A percentile compares a stretch with the other conserved stretches of the same genome.
These are phyloP conservation scores for Metarhizium rileyi DNA, from an alignment of 2,329 filamentous ascomycete species.

Conservation along the genomic window DNA sequence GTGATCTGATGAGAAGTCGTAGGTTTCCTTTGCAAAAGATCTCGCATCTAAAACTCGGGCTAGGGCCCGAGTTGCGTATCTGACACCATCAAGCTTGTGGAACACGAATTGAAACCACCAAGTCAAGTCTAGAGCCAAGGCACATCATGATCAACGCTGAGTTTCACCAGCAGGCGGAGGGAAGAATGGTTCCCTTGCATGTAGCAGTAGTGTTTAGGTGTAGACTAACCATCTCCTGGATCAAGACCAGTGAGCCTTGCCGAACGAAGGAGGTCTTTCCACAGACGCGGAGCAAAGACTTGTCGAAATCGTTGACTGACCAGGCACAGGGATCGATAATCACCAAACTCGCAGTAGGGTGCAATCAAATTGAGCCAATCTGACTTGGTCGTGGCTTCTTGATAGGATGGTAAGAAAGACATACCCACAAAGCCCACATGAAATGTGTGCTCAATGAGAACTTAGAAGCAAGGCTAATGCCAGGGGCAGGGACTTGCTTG, in stretches of 20 bases:
- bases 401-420: conserved; percentile 40
- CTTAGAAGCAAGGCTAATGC: neutral
- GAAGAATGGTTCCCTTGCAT: neutral
- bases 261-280: conserved; percentile 37
- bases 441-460: neutral
- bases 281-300: conserved; percentile 42
- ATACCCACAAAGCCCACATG: conserved; percentile 11
- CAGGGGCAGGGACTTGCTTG: neutral
- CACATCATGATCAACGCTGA: neutral
- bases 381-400: conserved; percentile 33
- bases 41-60: conserved; percentile 40
- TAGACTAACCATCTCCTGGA: conserved; percentile 33
- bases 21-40: conserved; percentile 27
- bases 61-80: conserved; percentile 30
- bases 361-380: conserved; percentile 42
- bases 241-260: conserved; percentile 30
- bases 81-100: conserved; percentile 23
- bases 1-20: conserved; percentile 31
- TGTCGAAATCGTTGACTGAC: conserved; percentile 37
- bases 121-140: conserved; percentile 29
- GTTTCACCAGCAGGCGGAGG: neutral
- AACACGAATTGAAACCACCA: conserved; percentile 41
- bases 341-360: conserved; percentile 29
- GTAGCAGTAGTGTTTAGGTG: neutral
- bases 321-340: conserved; percentile 37